Evolutionary conservation across 352 stramenopile genomes (phyloP).

Genomic region (Phytophthora kernoviae): DNA sequence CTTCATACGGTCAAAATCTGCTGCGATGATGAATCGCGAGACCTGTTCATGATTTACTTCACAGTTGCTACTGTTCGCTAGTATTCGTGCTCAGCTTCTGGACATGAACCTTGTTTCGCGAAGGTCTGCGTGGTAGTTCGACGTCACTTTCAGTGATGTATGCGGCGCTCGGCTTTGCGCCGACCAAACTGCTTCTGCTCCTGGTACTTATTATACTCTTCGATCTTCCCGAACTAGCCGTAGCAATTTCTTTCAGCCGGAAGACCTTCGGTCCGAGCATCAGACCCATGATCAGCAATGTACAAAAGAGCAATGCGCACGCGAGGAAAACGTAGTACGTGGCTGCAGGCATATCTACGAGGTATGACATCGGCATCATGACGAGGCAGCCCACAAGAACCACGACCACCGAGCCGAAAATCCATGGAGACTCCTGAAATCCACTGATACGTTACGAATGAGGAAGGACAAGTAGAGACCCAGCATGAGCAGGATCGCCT

Average conservation of each 20-base stretch:
- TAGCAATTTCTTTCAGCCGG: conserved; percentile 29
- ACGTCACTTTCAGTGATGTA: conserved; percentile 4
- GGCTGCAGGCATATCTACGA: conserved; percentile 41
- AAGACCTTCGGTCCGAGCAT: conserved; percentile 54
- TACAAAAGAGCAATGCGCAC: conserved; percentile 34
- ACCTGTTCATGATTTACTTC: no score
- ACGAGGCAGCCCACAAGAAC: conserved; percentile 55
- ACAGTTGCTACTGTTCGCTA: no score
- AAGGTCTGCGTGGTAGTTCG: not conserved
- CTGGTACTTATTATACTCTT: no score
- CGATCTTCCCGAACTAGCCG: no score
- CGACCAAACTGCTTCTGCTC: not conserved
- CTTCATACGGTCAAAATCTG: no score
- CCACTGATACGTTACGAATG: conserved; percentile 62
- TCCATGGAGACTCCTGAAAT: conserved; percentile 80
- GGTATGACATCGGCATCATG: conserved; percentile 53
- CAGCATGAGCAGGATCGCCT: conserved; percentile 47
- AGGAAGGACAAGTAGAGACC: conserved; percentile 59
- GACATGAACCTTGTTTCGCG: conserved; percentile 1
- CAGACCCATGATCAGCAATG: conserved; percentile 38
- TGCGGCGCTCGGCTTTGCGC: no score
- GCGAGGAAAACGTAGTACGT: conserved; percentile 47
- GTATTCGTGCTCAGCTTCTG: no score
- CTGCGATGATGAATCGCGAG: no score
- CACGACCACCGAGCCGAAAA: conserved; percentile 49